These are phyloP conservation scores for Orobanche coerulescens DNA, from an alignment of 257 asterid genomes.

Conservation along the genomic window DNA sequence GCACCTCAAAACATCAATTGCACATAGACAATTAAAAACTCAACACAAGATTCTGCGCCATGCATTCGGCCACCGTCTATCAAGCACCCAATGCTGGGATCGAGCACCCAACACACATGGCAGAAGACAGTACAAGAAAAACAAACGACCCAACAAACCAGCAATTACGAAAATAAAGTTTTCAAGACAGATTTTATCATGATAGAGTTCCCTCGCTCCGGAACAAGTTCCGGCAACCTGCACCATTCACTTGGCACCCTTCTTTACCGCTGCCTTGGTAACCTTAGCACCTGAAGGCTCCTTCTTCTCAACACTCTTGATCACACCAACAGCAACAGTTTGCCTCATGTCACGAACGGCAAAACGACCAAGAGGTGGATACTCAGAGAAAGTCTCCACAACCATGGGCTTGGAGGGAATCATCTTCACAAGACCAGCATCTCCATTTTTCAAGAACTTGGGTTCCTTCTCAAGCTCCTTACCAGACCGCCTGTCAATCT, in stretches of 20 bases:
- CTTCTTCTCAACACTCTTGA: slow-evolving; percentile 42
- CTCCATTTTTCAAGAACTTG: slow-evolving; percentile 62
- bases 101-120: slow-evolving; percentile 10
- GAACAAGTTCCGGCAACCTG: background rate
- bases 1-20: background rate
- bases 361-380: slow-evolving; percentile 47
- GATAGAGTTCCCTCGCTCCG: background rate
- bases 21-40: background rate
- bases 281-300: slow-evolving; percentile 53
- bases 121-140: background rate
- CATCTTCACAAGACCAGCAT: slow-evolving; percentile 46
- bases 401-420: slow-evolving; percentile 55
- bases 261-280: slow-evolving; percentile 50
- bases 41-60: background rate
- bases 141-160: background rate
- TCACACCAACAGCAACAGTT: slow-evolving; percentile 48
- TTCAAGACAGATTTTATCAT: background rate
- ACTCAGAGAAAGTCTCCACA: slow-evolving; percentile 35
- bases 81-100: slow-evolving; percentile 31
- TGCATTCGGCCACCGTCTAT: slow-evolving; percentile 25
- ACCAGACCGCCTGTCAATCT: slow-evolving; percentile 46
- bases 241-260: slow-evolving; percentile 33
- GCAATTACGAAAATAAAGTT: background rate
- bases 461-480: slow-evolving; percentile 67
- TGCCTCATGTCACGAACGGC: slow-evolving; percentile 56